Base-by-base conservation (phyloP, 1,284 basidiomycete genomes). In the Chalciporus sp. region DNA sequence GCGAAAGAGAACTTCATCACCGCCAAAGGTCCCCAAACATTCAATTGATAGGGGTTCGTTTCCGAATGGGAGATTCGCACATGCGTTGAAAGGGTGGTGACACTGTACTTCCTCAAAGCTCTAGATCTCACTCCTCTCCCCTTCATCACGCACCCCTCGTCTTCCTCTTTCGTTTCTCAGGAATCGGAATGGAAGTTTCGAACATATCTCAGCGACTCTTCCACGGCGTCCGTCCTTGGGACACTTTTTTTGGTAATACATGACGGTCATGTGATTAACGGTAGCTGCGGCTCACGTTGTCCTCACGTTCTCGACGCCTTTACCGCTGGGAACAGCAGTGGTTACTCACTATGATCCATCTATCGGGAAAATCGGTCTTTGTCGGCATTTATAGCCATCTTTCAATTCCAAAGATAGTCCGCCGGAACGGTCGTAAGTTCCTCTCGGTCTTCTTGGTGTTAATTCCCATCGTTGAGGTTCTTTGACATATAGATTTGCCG, bases 401-500 rank as follows among this genome's bases (percentile, higher is more conserved):
- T 33, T 14, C 37, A 29, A 23, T 31, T 50, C 57, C n/a, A 50
- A 60, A 63, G 60, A 63, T 61, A 49, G 47, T 37, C 33, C 33
- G 33, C 14, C 33, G 14, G 33, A 33, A 33, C 12, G n/a, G 14
- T 33, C 33, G 33, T 33, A 14, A 33, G 33, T 33, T 33, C 33
- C 16, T 33, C 33, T 33, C 33, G 33, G 33, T 14, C 33, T 12
- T 14, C 33, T 33, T 33, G 33, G 11, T 10, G 16, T 33, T 14
- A 33, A 33, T 11, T 33, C 33, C 33, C 33, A 33, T 33, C 12
- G 33, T 33, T 16, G 33, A 14, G 14, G 33, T 33, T 33, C 33
- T 16, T 14, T 33, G 33, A 33, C 33, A 33, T 12, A 33, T 33
- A 29, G 28, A 33, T 33, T 33, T 33, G 28, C 28, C 28, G 28